Base-by-base conservation (phyloP, 2,329 filamentous ascomycete species). In the Xylariaceae sp. region DNA sequence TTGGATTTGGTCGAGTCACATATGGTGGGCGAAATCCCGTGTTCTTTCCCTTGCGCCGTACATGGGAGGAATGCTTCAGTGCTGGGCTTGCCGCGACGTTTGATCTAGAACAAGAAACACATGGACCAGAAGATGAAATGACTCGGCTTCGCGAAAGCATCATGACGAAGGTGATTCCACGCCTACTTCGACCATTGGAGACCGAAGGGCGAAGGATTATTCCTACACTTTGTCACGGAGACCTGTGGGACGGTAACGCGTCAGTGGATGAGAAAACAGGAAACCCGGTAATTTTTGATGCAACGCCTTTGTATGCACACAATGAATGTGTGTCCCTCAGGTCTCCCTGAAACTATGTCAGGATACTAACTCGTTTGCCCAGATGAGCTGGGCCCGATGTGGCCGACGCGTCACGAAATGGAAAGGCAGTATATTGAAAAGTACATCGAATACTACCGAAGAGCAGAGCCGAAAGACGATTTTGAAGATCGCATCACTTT, bases 401-500 rank as follows among this genome's bases (percentile, higher is more conserved):
- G 51, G 22, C 43, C 47, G 12, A 1, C 2, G 19, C 42, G 53
- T 16, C 53, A 55, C 43, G 22, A 45, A 16, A 53, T 50, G 45
- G 31, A 22, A 7, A 9, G 10, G 9, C 22, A 14, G 6, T 59
- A 55, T 28, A 56, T 63, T 31, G 43, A 58, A 14, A 49, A 56
- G 31, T 64, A 66, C 48, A 48, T 45, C 28, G 42, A 39, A 13
- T 39, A 59, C 39, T 60, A 61, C 31, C 48, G 43, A 9, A 42
- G 45, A 5, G 62, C 64, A 2, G 49, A 48, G 7, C 66, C 65
- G 1, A 42, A 31, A 19, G 60, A 60, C 36, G 65, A 69, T 47
- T 58, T 55, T 13, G 63, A 66, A 31, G 66, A 65, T 43, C 63
- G 66, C 13, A 59, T 58, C 22, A 45, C 55, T 11, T 50, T 69